phyloP scores from a whole-genome alignment of 2,329 filamentous ascomycete species.

The Calonectria honghensis region DNA sequence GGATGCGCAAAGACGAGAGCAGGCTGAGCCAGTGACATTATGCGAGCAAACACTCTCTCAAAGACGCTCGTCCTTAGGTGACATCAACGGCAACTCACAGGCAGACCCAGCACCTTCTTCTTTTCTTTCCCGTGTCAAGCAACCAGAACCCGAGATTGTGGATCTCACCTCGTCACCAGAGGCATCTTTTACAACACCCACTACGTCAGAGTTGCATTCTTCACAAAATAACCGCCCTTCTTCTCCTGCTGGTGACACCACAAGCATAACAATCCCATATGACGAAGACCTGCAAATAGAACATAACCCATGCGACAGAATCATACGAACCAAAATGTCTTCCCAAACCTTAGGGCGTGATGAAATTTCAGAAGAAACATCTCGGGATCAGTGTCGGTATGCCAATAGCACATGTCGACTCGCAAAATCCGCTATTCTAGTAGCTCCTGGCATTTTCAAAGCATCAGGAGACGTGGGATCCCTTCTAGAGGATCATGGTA shows the following conservation, averaged over 20 bases:
- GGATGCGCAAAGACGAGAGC: neutral
- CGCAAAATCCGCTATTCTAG: conserved; percentile 60
- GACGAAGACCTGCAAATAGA: neutral
- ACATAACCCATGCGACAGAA: too few species aligned
- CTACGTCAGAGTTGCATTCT: conserved; percentile 16
- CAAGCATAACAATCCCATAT: conserved; percentile 26
- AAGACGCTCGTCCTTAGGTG: conserved; percentile 48
- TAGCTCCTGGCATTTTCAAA: conserved; percentile 64
- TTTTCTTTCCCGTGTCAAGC: neutral
- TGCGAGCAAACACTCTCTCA: conserved; percentile 28
- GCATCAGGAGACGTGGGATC: conserved; percentile 61
- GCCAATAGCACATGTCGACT: conserved; percentile 62
- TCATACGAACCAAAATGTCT: neutral
- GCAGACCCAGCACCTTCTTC: conserved; percentile 17
- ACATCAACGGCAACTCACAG: conserved; percentile 53
- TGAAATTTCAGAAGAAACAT: neutral
- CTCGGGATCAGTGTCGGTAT: conserved; percentile 56
- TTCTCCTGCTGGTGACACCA: conserved; percentile 16
- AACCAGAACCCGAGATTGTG: conserved; percentile 29
- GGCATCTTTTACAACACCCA: conserved; percentile 33
- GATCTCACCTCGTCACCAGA: conserved; percentile 45
- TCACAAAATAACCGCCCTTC: conserved; percentile 17
- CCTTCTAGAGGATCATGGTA: conserved; percentile 65
- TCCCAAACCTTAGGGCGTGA: neutral
- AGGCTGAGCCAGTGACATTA: neutral